These are phyloP conservation scores for Candida koratica DNA, from an alignment of 805 yeast species.

Conservation along the genomic window DNA sequence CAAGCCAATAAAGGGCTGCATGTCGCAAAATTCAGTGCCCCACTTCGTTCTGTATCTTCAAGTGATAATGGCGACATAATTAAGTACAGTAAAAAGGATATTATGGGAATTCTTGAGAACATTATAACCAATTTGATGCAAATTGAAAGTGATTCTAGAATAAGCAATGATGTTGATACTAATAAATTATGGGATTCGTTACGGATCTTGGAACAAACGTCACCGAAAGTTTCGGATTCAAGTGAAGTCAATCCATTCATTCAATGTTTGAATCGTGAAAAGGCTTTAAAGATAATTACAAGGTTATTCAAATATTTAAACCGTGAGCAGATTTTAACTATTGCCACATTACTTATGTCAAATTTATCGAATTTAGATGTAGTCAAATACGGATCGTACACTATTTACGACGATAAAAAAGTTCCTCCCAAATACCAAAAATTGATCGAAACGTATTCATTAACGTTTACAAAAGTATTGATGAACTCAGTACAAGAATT, in stretches of 20 bases:
- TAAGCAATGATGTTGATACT: constrained; percentile 32
- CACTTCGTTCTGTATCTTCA: constrained; percentile 19
- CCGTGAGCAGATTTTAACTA: constrained; percentile 70
- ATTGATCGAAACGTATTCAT: constrained; percentile 72
- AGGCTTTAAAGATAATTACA: constrained; percentile 84
- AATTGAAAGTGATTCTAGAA: constrained; percentile 60
- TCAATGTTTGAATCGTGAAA: constrained; percentile 76
- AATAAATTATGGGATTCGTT: constrained; percentile 69
- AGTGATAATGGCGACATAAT: constrained; percentile 16
- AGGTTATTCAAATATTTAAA: constrained; percentile 80
- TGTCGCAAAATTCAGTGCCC: constrained; percentile 17
- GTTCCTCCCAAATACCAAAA: constrained; percentile 53
- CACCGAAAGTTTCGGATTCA: constrained; percentile 46
- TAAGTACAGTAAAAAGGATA: constrained; percentile 38
- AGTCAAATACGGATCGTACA: constrained; percentile 73
- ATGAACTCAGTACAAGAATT: constrained; percentile 83
- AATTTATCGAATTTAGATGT: constrained; percentile 78
- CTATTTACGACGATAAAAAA: constrained; percentile 48
- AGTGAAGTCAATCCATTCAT: constrained; percentile 71
- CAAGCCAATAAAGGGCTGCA: constrained; percentile 17
- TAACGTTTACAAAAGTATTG: constrained; percentile 76
- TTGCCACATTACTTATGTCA: constrained; percentile 73
- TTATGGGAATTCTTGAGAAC: constrained; percentile 68
- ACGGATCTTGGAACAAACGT: constrained; percentile 61
- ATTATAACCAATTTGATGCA: constrained; percentile 73